Percentiles rank a stretch among this genome's conserved stretches.
Evolutionary conservation across 2,329 filamentous ascomycete species (phyloP).

Genomic region (Pseudocercospora vitis): DNA sequence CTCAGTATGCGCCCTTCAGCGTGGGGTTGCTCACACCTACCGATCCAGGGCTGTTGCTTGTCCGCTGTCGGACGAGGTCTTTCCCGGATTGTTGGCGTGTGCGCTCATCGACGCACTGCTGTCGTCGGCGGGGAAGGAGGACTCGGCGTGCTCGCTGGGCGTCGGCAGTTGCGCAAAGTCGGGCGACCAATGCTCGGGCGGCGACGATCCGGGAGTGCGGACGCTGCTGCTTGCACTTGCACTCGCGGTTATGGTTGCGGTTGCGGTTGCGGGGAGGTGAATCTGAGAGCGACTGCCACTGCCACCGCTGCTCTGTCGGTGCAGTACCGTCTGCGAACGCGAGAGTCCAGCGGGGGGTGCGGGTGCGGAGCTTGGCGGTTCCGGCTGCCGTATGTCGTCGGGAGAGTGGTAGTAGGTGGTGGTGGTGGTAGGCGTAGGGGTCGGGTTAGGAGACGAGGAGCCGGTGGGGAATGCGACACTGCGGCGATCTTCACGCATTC

Average conservation of each 20-base stretch:
- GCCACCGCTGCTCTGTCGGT: conserved; percentile 5
- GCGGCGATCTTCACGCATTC: conserved; percentile 12
- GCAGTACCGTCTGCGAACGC: conserved; percentile 32
- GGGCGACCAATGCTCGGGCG: conserved; percentile 27
- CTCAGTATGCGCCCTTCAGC: no score
- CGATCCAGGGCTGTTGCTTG: conserved; percentile 35
- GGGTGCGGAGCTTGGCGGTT: neutral
- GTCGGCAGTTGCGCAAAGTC: conserved; percentile 29
- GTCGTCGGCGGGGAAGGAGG: conserved; percentile 13
- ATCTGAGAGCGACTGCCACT: neutral
- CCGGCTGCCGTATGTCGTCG: conserved; percentile 19
- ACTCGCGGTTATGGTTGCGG: no score
- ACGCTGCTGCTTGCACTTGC: neutral
- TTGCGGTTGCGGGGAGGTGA: no score
- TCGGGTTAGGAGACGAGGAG: conserved; percentile 8
- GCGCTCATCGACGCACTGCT: conserved; percentile 35
- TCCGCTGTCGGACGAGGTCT: conserved; percentile 39
- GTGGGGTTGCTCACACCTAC: conserved; percentile 23
- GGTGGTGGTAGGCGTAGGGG: conserved; percentile 12
- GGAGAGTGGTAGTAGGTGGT: conserved; percentile 22
- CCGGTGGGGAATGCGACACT: conserved; percentile 2
- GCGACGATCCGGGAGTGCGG: conserved; percentile 13
- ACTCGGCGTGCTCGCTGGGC: conserved; percentile 23
- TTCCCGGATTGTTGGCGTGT: conserved; percentile 28
- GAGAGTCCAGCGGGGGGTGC: conserved; percentile 21